Percentiles rank a stretch among this genome's conserved stretches.
phyloP scores from a whole-genome alignment of 352 stramenopile genomes.

The Plasmopara muralis region DNA sequence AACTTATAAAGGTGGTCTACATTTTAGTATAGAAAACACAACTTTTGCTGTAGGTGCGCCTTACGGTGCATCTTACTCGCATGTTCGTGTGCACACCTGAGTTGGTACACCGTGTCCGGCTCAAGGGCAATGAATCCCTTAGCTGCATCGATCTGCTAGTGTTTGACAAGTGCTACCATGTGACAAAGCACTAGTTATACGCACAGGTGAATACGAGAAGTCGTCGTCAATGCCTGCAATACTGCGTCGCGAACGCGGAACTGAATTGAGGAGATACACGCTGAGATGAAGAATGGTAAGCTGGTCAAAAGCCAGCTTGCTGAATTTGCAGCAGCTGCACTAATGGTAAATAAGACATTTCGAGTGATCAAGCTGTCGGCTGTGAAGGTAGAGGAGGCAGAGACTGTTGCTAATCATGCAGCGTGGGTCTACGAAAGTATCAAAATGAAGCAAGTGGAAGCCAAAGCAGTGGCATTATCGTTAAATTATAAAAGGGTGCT shows the following conservation, averaged over 20 bases:
- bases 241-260: constrained; percentile 68
- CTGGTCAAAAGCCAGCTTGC: constrained; percentile 42
- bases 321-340: constrained; percentile 60
- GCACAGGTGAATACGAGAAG: constrained; percentile 71
- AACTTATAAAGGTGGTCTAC: constrained; percentile 49
- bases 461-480: constrained; percentile 39
- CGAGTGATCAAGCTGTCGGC: constrained; percentile 24
- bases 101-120: constrained; percentile 74
- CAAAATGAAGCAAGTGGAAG: constrained; percentile 37
- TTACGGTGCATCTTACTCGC: constrained; percentile 40
- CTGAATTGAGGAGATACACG: constrained; percentile 68
- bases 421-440: constrained; percentile 33
- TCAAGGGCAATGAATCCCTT: constrained; percentile 78
- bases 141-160: constrained; percentile 77
- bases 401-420: constrained; percentile 3
- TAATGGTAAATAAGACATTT: constrained; percentile 61
- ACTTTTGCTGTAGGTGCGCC: too few species aligned
- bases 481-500: constrained; percentile 33
- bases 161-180: constrained; percentile 89
- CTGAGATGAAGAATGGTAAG: constrained; percentile 61
- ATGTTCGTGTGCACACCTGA: constrained; percentile 86
- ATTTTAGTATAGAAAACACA: constrained; percentile 53
- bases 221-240: constrained; percentile 47
- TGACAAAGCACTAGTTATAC: constrained; percentile 85
- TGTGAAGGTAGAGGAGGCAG: constrained; percentile 10